phyloP scores from a whole-genome alignment of 1,284 basidiomycete species.

The Amylostereum chailletii region DNA sequence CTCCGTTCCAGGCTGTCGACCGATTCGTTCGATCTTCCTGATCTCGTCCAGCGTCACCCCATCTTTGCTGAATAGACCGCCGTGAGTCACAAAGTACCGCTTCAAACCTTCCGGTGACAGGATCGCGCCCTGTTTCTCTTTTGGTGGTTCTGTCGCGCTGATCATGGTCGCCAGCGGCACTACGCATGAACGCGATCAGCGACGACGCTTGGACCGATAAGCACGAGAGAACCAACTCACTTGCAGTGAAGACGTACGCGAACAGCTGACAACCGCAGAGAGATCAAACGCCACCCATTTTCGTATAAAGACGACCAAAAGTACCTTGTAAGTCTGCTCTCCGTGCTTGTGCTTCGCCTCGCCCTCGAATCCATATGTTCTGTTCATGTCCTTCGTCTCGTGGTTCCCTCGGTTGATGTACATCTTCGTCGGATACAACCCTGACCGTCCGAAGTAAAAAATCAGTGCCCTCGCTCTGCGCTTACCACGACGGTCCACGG shows the following conservation, averaged over 20 bases:
- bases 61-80: conserved; percentile 93
- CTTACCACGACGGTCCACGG: background rate
- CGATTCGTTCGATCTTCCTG: conserved; percentile 79
- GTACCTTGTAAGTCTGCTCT: conserved; percentile 81
- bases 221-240: conserved; percentile 37
- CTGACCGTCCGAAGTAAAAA: conserved; percentile 27
- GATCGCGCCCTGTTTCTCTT: conserved; percentile 42
- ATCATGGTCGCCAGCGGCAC: conserved; percentile 90
- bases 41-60: conserved; percentile 91
- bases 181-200: conserved; percentile 20
- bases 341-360: conserved; percentile 95
- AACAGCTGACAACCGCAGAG: conserved; percentile 53
- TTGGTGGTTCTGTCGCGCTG: conserved; percentile 59
- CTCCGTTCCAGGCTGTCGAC: conserved; percentile 88
- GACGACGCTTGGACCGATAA: background rate
- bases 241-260: conserved; percentile 82
- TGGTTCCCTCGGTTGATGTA: conserved; percentile 96
- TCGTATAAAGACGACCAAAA: background rate
- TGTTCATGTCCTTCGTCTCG: conserved; percentile 89
- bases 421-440: conserved; percentile 83
- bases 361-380: conserved; percentile 92
- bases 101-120: conserved; percentile 80
- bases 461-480: background rate
- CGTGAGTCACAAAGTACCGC: conserved; percentile 94
- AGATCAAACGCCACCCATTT: background rate